These are phyloP conservation scores for Vitis labrusca DNA, from an alignment of 164 flowering plant genomes.

Conservation along the genomic window DNA sequence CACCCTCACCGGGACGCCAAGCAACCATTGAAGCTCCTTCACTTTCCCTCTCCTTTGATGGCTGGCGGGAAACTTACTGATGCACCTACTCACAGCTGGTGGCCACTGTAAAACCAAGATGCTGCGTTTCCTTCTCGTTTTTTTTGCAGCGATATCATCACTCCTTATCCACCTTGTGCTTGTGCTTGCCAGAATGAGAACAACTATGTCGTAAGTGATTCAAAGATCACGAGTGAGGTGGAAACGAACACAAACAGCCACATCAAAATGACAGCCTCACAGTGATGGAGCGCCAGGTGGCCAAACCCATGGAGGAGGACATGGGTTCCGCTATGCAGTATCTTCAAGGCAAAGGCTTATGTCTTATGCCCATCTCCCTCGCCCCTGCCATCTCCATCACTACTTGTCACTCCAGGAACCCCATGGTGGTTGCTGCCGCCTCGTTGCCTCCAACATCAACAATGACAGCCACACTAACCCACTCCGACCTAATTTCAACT, in stretches of 20 bases:
- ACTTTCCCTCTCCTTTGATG: too few relatives aligned
- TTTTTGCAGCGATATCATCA: too few relatives aligned
- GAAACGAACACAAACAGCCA: slow-evolving; percentile 39
- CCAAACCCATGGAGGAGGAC: slow-evolving; percentile 89
- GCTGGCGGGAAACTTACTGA: too few relatives aligned
- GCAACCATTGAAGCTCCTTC: too few relatives aligned
- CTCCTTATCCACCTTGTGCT: too few relatives aligned
- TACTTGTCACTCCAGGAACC: slow-evolving; percentile 55
- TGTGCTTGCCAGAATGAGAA: too few relatives aligned
- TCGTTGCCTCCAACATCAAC: not conserved
- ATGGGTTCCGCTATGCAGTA: slow-evolving; percentile 99
- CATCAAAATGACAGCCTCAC: slow-evolving; percentile 51
- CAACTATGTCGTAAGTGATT: too few relatives aligned
- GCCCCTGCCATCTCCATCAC: slow-evolving; percentile 90
- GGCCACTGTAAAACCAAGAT: too few relatives aligned
- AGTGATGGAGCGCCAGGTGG: slow-evolving; percentile 83
- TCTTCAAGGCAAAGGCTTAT: slow-evolving; percentile 91
- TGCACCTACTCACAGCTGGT: too few relatives aligned
- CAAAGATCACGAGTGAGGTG: too few relatives aligned
- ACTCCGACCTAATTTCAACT: slow-evolving; percentile 7
- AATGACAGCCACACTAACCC: not conserved
- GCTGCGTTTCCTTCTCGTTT: too few relatives aligned
- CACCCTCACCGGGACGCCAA: too few relatives aligned
- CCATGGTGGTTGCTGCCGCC: slow-evolving; percentile 3
- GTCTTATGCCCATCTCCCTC: slow-evolving; percentile 96